A percentile compares a stretch with the other conserved stretches of the same genome.
Evolutionary conservation across 768 basidiomycete species (phyloP).

Genomic region (Termitomyces titanicus): DNA sequence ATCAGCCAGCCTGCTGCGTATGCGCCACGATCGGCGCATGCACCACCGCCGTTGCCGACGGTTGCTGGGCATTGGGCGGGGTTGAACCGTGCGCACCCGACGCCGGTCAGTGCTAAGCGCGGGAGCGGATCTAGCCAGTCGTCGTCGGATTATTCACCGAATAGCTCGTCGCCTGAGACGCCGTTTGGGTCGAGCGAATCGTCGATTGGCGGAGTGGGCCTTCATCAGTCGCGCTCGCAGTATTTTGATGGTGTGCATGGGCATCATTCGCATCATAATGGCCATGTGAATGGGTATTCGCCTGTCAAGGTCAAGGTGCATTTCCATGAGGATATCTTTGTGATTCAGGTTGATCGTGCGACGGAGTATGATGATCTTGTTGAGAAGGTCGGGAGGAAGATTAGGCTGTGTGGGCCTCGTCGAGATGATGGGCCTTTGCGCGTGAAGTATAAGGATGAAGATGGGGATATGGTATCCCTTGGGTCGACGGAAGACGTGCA

Average conservation of each 20-base stretch:
- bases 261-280: conserved; percentile 32
- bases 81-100: conserved; percentile 39
- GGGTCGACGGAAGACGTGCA: conserved; percentile 91
- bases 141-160: conserved; percentile 79
- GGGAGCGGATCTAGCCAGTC: conserved; percentile 86
- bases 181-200: conserved; percentile 90
- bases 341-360: conserved; percentile 80
- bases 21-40: conserved; percentile 38
- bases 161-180: conserved; percentile 83
- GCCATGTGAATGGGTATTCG: conserved; percentile 13
- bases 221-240: conserved; percentile 54
- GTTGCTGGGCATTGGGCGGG: conserved; percentile 41
- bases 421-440: conserved; percentile 77
- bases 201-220: conserved; percentile 57
- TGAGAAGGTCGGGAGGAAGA: conserved; percentile 90
- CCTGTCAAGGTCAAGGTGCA: conserved; percentile 92
- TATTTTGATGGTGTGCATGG: conserved; percentile 33
- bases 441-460: conserved; percentile 89
- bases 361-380: conserved; percentile 83
- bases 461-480: conserved; percentile 85
- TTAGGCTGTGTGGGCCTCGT: conserved; percentile 82
- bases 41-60: conserved; percentile 48
- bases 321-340: conserved; percentile 93
- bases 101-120: conserved; percentile 53
- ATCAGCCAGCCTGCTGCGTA: conserved; percentile 79